phyloP scores from a whole-genome alignment of 495 filamentous ascomycete species.

The Jackrogersella minutella region DNA sequence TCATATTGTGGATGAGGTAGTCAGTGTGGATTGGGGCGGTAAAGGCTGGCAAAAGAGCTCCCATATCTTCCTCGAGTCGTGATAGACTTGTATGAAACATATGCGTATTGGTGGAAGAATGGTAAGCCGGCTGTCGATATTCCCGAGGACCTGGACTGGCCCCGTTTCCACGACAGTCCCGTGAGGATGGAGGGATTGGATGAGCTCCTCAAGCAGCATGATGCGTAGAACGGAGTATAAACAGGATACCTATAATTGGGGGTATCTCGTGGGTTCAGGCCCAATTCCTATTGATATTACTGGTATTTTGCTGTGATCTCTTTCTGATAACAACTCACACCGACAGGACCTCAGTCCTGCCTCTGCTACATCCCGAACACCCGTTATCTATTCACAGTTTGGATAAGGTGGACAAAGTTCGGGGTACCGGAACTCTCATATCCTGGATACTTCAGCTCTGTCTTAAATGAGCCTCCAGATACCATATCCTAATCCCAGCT shows the following conservation, averaged over 20 bases:
- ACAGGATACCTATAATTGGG: not conserved
- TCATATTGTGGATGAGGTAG: constrained; percentile 50
- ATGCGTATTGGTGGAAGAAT: constrained; percentile 44
- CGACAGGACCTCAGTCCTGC: not conserved
- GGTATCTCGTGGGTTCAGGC: not conserved
- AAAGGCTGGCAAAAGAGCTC: constrained; percentile 52
- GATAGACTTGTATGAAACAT: constrained; percentile 59
- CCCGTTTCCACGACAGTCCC: constrained; percentile 34
- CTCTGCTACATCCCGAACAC: not conserved
- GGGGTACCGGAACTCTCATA: not conserved
- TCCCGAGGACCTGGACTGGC: constrained; percentile 38
- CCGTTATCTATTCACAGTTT: constrained; percentile 3
- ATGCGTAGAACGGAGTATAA: constrained; percentile 18
- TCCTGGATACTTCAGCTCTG: not conserved
- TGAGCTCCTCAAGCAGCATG: constrained; percentile 53
- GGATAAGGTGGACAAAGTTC: not conserved
- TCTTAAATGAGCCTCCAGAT: not conserved
- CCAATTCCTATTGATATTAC: not conserved
- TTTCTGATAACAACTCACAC: not conserved
- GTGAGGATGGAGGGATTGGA: constrained; percentile 47
- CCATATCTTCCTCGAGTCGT: constrained; percentile 52
- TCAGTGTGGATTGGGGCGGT: constrained; percentile 54
- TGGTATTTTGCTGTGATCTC: not conserved
- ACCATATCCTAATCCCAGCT: not conserved
- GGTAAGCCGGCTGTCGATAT: constrained; percentile 16